Conservation (phyloP, 495 filamentous ascomycete species). For the Neurospora tetraspora region DNA sequence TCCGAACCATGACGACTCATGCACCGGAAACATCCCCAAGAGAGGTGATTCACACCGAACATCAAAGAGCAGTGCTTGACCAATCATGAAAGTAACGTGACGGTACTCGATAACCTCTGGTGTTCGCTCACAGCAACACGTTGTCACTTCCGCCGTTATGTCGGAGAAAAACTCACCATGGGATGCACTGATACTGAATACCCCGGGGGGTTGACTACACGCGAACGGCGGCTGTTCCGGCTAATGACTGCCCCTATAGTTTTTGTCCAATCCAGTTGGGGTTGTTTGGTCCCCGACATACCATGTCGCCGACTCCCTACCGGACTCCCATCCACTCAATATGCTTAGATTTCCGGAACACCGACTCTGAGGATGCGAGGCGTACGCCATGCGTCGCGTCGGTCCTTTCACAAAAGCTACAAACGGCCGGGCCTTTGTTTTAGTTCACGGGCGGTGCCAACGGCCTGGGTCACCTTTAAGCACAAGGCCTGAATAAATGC, state of each 20-base stretch:
- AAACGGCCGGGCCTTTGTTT: not conserved
- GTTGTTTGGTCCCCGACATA: not conserved
- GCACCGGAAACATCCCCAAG: not conserved
- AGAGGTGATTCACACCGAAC: not conserved
- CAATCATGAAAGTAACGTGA: not conserved
- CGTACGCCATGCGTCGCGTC: constrained; percentile 7
- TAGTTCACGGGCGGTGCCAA: not conserved
- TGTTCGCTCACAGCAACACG: not conserved
- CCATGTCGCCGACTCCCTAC: not conserved
- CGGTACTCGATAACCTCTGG: not conserved
- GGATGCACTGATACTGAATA: not conserved
- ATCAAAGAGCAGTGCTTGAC: not conserved
- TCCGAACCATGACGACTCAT: not conserved
- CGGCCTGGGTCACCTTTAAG: not conserved
- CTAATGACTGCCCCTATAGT: not conserved
- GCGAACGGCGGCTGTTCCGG: not conserved
- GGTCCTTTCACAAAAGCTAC: not conserved
- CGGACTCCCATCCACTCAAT: not conserved
- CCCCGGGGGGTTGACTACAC: not conserved
- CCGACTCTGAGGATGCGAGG: not conserved
- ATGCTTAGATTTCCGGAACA: not conserved
- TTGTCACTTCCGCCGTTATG: not conserved
- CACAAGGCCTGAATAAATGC: constrained; percentile 4
- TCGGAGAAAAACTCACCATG: not conserved
- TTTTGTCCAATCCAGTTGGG: not conserved